Conservation (phyloP, 1,139 yeast species). For the Saccharomyces hybrid region DNA sequence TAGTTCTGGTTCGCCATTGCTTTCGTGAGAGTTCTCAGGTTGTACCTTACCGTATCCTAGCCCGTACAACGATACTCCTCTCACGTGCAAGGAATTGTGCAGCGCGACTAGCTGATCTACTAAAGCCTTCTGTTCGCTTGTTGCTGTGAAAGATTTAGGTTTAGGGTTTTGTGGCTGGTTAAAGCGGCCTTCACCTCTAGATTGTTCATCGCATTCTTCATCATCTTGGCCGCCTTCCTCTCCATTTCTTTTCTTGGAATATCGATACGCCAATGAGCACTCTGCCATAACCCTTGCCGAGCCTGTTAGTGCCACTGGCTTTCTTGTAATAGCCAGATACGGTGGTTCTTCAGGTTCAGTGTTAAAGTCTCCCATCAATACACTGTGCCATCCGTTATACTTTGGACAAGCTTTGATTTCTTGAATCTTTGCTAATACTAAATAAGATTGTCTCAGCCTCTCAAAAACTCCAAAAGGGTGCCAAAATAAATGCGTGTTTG, state of each 20-base stretch:
- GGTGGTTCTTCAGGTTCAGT: constrained; percentile 58
- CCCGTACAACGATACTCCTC: constrained; percentile 63
- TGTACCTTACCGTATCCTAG: constrained; percentile 55
- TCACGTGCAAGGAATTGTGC: constrained; percentile 44
- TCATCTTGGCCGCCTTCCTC: constrained; percentile 14
- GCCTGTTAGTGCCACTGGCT: background rate
- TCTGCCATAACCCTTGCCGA: background rate
- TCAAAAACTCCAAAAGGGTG: constrained; percentile 84
- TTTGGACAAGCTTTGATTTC: constrained; percentile 41
- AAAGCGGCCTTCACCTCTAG: constrained; percentile 24
- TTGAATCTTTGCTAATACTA: constrained; percentile 44
- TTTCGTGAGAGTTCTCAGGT: constrained; percentile 49
- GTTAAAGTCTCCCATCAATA: constrained; percentile 70
- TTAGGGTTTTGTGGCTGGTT: constrained; percentile 48
- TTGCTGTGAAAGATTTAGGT: constrained; percentile 41
- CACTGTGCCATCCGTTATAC: constrained; percentile 25
- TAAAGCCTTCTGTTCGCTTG: constrained; percentile 38
- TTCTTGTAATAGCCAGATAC: constrained; percentile 25
- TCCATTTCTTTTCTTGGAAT: constrained; percentile 39
- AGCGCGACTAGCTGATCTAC: constrained; percentile 41
- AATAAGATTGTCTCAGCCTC: constrained; percentile 65
- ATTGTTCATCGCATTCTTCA: constrained; percentile 36
- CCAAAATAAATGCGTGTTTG: constrained; percentile 85
- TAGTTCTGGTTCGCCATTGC: constrained; percentile 58
- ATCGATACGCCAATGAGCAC: constrained; percentile 2